phyloP scores from a whole-genome alignment of 73 alveolate species.

The Paramecium primaurelia region DNA sequence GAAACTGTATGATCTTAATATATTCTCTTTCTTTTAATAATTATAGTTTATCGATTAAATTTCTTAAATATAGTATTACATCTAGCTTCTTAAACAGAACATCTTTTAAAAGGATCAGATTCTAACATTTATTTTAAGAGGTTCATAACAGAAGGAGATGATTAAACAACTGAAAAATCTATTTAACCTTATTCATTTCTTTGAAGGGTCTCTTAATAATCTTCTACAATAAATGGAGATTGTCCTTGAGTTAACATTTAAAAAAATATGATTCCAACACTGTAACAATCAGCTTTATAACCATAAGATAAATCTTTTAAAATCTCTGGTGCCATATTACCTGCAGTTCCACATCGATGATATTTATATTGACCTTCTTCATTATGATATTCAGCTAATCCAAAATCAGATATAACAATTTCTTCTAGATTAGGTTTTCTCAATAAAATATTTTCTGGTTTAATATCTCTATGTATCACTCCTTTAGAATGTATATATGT shows the following conservation, averaged over 20 bases:
- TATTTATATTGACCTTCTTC: background rate
- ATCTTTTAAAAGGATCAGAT: background rate
- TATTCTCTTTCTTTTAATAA: background rate
- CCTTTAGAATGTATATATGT: constrained; percentile 35
- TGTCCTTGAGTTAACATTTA: constrained; percentile 59
- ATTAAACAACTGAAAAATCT: constrained; percentile 57
- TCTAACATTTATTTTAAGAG: background rate
- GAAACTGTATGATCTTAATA: background rate
- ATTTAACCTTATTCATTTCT: constrained; percentile 65
- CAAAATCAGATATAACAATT: constrained; percentile 3
- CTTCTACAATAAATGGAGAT: constrained; percentile 75
- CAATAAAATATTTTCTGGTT: constrained; percentile 51
- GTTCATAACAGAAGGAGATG: constrained; percentile 43
- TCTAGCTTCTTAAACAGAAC: background rate
- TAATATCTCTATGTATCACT: constrained; percentile 58
- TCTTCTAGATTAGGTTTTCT: constrained; percentile 40
- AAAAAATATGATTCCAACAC: constrained; percentile 67
- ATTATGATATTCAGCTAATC: constrained; percentile 23
- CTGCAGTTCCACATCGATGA: constrained; percentile 44
- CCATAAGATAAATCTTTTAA: background rate
- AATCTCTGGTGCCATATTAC: constrained; percentile 51
- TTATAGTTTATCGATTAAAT: background rate
- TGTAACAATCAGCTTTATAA: constrained; percentile 61
- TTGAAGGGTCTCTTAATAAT: constrained; percentile 62
- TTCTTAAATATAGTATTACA: background rate